Conservation (phyloP, 441 rosid species). For the California macrophylla region DNA sequence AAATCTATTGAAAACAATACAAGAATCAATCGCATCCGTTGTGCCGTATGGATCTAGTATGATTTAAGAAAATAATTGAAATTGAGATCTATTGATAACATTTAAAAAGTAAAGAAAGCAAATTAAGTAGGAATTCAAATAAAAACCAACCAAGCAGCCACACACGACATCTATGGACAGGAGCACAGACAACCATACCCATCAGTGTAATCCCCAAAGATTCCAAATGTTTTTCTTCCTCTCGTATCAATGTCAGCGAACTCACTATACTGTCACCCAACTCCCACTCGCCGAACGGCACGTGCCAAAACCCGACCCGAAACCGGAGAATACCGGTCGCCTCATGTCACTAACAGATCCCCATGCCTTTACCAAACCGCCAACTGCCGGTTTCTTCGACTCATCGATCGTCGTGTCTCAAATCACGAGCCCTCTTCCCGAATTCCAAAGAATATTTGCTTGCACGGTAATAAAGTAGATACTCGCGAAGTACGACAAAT, state of each 20-base stretch:
- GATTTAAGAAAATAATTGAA: no score
- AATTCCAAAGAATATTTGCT: not conserved
- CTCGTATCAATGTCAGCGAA: conserved; percentile 2
- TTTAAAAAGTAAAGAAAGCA: no score
- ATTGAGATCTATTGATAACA: no score
- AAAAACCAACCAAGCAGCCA: not conserved
- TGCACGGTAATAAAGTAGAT: conserved; percentile 2
- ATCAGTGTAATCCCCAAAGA: not conserved
- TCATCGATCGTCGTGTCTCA: not conserved
- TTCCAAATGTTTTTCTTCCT: conserved; percentile 9
- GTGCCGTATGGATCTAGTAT: no score
- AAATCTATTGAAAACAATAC: no score
- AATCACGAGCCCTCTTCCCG: conserved; percentile 2
- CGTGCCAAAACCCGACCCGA: not conserved
- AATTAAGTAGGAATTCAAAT: no score
- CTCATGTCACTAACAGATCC: not conserved
- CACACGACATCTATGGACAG: not conserved
- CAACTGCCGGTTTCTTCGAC: not conserved
- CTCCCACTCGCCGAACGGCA: not conserved
- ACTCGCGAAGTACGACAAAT: not conserved
- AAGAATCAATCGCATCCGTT: no score
- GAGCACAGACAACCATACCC: not conserved
- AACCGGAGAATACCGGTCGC: conserved; percentile 4
- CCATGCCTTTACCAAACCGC: not conserved
- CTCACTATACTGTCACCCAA: not conserved